These are phyloP conservation scores for Coemansia sp. DNA, from an alignment of 192 early-diverging fungal species.

Conservation along the genomic window DNA sequence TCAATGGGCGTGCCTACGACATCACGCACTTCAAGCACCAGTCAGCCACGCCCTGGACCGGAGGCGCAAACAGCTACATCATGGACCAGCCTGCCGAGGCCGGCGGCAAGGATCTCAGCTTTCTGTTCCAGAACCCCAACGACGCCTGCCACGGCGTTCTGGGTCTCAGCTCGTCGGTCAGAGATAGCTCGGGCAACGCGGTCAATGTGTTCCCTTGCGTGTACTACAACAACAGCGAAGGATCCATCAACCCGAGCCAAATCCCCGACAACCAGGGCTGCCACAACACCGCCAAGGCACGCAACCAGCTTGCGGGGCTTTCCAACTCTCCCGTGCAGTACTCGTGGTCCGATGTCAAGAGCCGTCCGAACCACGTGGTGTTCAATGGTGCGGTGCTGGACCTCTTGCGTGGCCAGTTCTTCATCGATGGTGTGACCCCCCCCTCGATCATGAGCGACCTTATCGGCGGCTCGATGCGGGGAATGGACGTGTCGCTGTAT, in stretches of 20 bases:
- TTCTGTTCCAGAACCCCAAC: constrained; percentile 79
- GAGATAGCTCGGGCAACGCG: constrained; percentile 42
- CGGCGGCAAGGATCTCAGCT: constrained; percentile 70
- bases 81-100: constrained; percentile 59
- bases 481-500: constrained; percentile 55
- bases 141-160: constrained; percentile 64
- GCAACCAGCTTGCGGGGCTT: constrained; percentile 49
- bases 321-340: constrained; percentile 60
- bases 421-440: constrained; percentile 56
- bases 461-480: constrained; percentile 47
- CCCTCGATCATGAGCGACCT: constrained; percentile 30
- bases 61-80: constrained; percentile 53
- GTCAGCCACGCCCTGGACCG: constrained; percentile 42
- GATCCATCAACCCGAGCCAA: constrained; percentile 42
- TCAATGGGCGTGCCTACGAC: constrained; percentile 66
- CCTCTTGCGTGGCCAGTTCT: constrained; percentile 61
- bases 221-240: constrained; percentile 56
- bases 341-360: constrained; percentile 65
- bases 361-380: constrained; percentile 63
- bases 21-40: constrained; percentile 62
- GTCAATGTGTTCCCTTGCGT: constrained; percentile 75
- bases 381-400: constrained; percentile 81
- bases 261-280: constrained; percentile 61
- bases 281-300: constrained; percentile 57
- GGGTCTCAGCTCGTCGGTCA: constrained; percentile 11